Evolutionary conservation across 768 basidiomycete species (phyloP).

Genomic region (Suillus subaureus): DNA sequence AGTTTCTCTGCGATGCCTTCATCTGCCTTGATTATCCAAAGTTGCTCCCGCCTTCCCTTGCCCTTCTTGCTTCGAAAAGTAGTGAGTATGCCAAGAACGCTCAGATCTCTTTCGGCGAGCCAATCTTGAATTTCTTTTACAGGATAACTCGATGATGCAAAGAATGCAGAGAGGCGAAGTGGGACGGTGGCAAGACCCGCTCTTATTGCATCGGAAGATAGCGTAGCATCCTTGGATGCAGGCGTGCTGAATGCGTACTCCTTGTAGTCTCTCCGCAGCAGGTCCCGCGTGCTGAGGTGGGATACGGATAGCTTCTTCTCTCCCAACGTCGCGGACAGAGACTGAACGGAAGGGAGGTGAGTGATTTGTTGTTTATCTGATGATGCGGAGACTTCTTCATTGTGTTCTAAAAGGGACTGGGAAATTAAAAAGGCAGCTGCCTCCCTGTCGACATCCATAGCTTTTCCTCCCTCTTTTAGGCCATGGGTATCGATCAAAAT

Average conservation of each 20-base stretch:
- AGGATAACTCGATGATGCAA: conserved; percentile 31
- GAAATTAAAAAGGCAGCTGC: conserved; percentile 69
- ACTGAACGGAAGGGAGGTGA: conserved; percentile 42
- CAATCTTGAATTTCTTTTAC: conserved; percentile 43
- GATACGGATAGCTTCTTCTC: conserved; percentile 68
- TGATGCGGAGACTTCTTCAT: conserved; percentile 27
- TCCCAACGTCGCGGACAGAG: conserved; percentile 47
- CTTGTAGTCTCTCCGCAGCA: conserved; percentile 95
- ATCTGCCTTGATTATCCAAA: conserved; percentile 58
- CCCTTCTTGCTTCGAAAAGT: conserved; percentile 55
- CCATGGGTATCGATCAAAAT: conserved; percentile 89
- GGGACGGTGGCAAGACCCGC: conserved; percentile 88
- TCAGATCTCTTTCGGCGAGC: conserved; percentile 66
- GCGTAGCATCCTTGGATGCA: conserved; percentile 24
- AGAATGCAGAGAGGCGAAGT: conserved; percentile 51
- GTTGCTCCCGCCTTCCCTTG: conserved; percentile 67
- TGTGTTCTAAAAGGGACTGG: conserved; percentile 44
- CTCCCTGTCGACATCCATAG: conserved; percentile 59
- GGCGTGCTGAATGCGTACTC: conserved; percentile 64
- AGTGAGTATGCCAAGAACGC: conserved; percentile 80
- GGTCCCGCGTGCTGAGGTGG: conserved; percentile 68
- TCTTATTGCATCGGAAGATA: conserved; percentile 38
- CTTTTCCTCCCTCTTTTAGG: conserved; percentile 78
- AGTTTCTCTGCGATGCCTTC: conserved; percentile 42
- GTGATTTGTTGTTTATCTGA: conserved; percentile 22